Evolutionary conservation across 805 yeast species (phyloP).

Genomic region (Phaffomyces opuntiae): DNA sequence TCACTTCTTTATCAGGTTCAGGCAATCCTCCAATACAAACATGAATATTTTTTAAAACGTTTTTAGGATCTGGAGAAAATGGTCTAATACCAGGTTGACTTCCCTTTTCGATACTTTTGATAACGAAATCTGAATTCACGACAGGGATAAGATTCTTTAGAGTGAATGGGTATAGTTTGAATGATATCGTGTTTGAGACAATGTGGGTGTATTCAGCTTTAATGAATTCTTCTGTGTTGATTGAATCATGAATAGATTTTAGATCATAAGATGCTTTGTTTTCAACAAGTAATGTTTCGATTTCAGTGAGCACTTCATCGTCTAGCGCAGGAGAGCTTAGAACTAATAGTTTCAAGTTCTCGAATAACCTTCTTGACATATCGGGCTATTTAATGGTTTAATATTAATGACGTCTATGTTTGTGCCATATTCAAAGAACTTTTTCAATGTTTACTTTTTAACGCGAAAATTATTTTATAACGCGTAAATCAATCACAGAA

Average conservation of each 20-base stretch:
- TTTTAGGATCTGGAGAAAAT: slow-evolving; percentile 67
- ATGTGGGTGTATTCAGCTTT: slow-evolving; percentile 35
- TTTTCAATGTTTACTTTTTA: no score
- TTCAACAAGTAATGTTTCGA: slow-evolving; percentile 16
- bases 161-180: slow-evolving; percentile 34
- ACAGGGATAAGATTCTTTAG: slow-evolving; percentile 55
- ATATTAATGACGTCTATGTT: no score
- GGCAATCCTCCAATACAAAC: slow-evolving; percentile 55
- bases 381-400: no score
- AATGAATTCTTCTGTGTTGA: slow-evolving; percentile 17
- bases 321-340: slow-evolving; percentile 14
- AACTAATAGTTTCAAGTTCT: slow-evolving; percentile 17
- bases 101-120: slow-evolving; percentile 34
- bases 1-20: slow-evolving; percentile 55
- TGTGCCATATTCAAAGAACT: no score
- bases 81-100: slow-evolving; percentile 45
- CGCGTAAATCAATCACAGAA: no score
- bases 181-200: slow-evolving; percentile 44
- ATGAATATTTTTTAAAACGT: slow-evolving; percentile 54
- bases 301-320: slow-evolving; percentile 9
- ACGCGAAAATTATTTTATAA: no score
- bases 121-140: slow-evolving; percentile 56
- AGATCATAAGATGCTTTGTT: slow-evolving; percentile 22
- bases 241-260: slow-evolving; percentile 13
- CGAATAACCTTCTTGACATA: slow-evolving; percentile 16